phyloP scores from a whole-genome alignment of 441 rosid species.

The Erodium texanum region DNA sequence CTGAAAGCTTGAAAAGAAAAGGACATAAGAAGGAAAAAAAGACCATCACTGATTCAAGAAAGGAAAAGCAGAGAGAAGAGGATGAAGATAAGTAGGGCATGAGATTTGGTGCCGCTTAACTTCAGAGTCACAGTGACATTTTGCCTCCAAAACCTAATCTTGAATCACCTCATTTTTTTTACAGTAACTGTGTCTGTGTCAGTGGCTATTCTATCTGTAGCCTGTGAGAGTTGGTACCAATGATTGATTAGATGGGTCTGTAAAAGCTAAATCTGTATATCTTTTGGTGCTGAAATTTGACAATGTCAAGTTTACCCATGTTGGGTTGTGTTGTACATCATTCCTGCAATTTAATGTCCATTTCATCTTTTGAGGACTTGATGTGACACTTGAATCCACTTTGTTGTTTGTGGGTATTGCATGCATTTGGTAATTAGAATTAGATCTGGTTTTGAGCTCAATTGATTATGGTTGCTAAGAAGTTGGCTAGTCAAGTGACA shows the following conservation, averaged over 20 bases:
- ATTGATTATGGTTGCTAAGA: neutral
- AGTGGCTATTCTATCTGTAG: conserved; percentile 9
- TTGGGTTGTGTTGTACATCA: conserved; percentile 2
- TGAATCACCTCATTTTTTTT: neutral
- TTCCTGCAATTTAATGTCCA: neutral
- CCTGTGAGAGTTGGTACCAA: neutral
- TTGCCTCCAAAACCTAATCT: neutral
- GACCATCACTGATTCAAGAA: neutral
- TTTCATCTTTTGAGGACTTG: neutral
- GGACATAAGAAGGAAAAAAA: neutral
- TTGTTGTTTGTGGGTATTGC: neutral
- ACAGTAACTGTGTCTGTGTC: neutral
- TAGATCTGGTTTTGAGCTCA: neutral
- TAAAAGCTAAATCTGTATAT: conserved; percentile 1
- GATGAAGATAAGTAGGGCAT: conserved; percentile 5
- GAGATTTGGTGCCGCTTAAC: conserved; percentile 1
- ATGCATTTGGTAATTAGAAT: neutral
- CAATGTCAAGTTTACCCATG: conserved; percentile 6
- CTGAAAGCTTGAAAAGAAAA: conserved; percentile 3
- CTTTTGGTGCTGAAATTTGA: conserved; percentile 7
- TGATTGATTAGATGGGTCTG: conserved; percentile 8
- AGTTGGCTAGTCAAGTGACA: neutral
- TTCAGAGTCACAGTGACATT: neutral
- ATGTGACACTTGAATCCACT: neutral
- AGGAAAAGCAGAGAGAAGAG: neutral